Evolutionary conservation across 495 filamentous ascomycete species (phyloP).

Genomic region (Tuber umbilicatum): DNA sequence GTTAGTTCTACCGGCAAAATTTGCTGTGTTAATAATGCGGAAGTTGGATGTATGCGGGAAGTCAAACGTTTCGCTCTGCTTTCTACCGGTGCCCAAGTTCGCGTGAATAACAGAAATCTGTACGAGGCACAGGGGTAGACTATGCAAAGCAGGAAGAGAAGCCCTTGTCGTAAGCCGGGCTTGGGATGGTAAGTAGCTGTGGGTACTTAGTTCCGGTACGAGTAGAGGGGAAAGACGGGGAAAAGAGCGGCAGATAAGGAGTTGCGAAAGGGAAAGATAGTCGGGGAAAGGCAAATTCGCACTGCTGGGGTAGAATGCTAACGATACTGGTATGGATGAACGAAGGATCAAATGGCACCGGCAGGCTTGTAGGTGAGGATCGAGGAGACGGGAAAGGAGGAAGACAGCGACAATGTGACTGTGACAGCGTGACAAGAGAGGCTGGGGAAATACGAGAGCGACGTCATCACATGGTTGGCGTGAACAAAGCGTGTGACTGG

Average conservation of each 20-base stretch:
- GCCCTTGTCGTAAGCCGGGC: neutral
- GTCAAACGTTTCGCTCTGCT: neutral
- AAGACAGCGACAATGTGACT: neutral
- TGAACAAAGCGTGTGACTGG: neutral
- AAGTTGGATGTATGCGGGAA: neutral
- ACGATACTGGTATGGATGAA: neutral
- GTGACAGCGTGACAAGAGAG: neutral
- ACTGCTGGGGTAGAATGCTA: neutral
- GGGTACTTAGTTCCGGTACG: neutral
- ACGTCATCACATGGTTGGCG: neutral
- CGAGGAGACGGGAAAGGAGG: neutral
- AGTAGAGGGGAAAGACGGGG: too few relatives aligned
- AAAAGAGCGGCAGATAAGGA: neutral
- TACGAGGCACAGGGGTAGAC: neutral
- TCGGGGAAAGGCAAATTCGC: neutral
- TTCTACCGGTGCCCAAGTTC: neutral
- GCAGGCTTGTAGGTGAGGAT: neutral
- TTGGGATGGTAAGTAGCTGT: neutral
- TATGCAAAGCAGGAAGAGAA: neutral
- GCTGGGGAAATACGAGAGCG: neutral
- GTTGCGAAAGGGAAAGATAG: neutral
- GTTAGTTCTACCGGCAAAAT: neutral
- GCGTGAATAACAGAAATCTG: neutral
- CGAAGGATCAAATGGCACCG: neutral
- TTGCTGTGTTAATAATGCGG: neutral